These are phyloP conservation scores for Vanderwaltozyma polyspora DNA, from an alignment of 805 yeast species.

Conservation along the genomic window DNA sequence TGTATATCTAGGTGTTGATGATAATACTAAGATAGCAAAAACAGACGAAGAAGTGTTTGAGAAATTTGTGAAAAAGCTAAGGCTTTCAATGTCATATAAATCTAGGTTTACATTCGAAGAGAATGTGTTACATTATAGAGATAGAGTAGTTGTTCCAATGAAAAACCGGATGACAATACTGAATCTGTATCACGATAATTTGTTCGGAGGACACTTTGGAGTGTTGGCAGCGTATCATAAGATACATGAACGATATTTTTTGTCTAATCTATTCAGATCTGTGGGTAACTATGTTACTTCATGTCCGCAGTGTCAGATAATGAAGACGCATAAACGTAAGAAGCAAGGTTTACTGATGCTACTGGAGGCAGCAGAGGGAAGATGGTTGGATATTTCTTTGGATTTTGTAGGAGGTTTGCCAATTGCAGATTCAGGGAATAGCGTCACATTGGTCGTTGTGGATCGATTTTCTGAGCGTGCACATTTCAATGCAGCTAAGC, in stretches of 20 bases:
- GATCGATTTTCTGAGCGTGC: conserved; percentile 10
- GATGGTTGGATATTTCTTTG: conserved; percentile 12
- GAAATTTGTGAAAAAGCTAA: neutral
- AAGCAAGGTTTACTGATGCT: conserved; percentile 6
- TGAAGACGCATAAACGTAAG: conserved; percentile 1
- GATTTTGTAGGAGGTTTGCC: conserved; percentile 13
- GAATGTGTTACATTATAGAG: neutral
- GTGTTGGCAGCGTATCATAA: conserved; percentile 2
- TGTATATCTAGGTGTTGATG: no score
- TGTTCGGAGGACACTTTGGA: conserved; percentile 8
- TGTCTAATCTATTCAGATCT: conserved; percentile 1
- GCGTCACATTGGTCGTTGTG: conserved; percentile 11
- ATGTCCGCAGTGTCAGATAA: conserved; percentile 6
- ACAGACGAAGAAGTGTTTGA: no score
- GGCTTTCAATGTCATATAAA: neutral
- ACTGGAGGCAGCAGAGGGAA: conserved; percentile 5
- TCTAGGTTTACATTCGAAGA: neutral
- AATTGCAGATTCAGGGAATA: neutral
- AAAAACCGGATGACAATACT: neutral
- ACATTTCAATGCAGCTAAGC: conserved; percentile 6
- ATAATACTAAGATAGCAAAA: no score
- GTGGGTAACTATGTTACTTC: conserved; percentile 1
- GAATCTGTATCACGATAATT: conserved; percentile 3
- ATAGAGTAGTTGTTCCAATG: neutral
- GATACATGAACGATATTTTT: conserved; percentile 3